phyloP scores from a whole-genome alignment of 1,284 basidiomycete genomes.

The Austropuccinia psidii region DNA sequence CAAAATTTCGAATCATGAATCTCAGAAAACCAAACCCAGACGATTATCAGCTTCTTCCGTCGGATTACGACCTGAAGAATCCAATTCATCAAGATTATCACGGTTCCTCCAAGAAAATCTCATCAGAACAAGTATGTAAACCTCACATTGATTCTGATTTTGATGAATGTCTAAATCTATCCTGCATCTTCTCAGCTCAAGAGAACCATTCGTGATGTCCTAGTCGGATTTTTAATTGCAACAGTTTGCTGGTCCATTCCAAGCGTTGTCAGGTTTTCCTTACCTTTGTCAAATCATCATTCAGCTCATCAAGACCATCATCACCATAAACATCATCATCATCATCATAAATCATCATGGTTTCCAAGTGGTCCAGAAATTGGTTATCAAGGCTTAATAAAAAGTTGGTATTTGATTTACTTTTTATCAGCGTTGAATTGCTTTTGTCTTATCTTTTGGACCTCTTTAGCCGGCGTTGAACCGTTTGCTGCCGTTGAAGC shows the following conservation, averaged over 20 bases:
- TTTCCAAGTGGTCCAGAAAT: slow-evolving; percentile 14
- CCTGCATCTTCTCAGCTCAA: slow-evolving; percentile 21
- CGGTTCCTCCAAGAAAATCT: too few relatives aligned
- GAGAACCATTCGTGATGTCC: slow-evolving; percentile 25
- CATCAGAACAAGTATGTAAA: too few relatives aligned
- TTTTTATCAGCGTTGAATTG: neutral
- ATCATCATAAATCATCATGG: neutral
- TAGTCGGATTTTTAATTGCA: slow-evolving; percentile 23
- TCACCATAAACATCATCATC: slow-evolving; percentile 1
- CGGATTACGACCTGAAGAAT: too few relatives aligned
- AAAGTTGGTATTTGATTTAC: neutral
- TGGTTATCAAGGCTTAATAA: slow-evolving; percentile 10
- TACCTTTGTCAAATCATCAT: slow-evolving; percentile 12
- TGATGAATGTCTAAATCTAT: too few relatives aligned
- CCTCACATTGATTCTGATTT: too few relatives aligned
- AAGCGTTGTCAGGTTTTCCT: neutral
- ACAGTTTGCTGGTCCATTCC: slow-evolving; percentile 22
- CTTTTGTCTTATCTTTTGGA: neutral
- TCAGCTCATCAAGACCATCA: neutral
- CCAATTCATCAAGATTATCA: too few relatives aligned
- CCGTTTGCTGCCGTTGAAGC: slow-evolving; percentile 21
- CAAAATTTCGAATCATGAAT: too few relatives aligned
- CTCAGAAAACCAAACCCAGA: too few relatives aligned
- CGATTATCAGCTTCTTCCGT: too few relatives aligned
- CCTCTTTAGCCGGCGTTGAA: slow-evolving; percentile 19